Conservation (phyloP, 352 stramenopile genomes). For the Phytophthora agathidicida region DNA sequence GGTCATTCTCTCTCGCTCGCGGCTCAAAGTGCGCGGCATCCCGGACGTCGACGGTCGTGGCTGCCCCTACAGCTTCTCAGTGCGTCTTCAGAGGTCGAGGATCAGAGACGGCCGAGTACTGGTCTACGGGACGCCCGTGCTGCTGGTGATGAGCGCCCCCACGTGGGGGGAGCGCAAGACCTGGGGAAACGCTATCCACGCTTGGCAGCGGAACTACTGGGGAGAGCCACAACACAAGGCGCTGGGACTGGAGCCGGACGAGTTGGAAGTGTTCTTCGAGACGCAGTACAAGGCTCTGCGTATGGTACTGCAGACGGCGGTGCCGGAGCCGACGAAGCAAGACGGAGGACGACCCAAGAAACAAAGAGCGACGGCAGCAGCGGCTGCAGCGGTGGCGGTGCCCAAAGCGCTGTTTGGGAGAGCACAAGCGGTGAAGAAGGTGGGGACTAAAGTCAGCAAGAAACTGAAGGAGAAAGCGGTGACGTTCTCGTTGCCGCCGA, state of each 20-base stretch:
- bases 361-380: slow-evolving; percentile 15
- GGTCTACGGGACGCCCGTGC: slow-evolving; percentile 57
- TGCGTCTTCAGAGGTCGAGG: slow-evolving; percentile 70
- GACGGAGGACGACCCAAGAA: slow-evolving; percentile 24
- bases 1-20: slow-evolving; percentile 69
- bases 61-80: slow-evolving; percentile 80
- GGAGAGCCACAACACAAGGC: slow-evolving; percentile 70
- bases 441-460: slow-evolving; percentile 66
- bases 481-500: slow-evolving; percentile 75
- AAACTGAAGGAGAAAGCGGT: slow-evolving; percentile 69
- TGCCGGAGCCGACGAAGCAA: slow-evolving; percentile 11
- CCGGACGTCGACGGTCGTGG: slow-evolving; percentile 69
- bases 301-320: slow-evolving; percentile 45
- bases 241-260: slow-evolving; percentile 52
- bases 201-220: slow-evolving; percentile 90
- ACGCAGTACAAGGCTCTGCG: slow-evolving; percentile 66
- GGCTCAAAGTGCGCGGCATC: slow-evolving; percentile 81
- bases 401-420: slow-evolving; percentile 57
- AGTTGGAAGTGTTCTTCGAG: slow-evolving; percentile 79
- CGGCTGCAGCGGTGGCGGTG: slow-evolving; percentile 31
- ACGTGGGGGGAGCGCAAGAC: slow-evolving; percentile 80
- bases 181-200: slow-evolving; percentile 89
- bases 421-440: slow-evolving; percentile 66
- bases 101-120: slow-evolving; percentile 76
- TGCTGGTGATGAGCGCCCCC: slow-evolving; percentile 71